These are phyloP conservation scores for Wickerhamiella brachini DNA, from an alignment of 805 yeast genomes.

Conservation along the genomic window DNA sequence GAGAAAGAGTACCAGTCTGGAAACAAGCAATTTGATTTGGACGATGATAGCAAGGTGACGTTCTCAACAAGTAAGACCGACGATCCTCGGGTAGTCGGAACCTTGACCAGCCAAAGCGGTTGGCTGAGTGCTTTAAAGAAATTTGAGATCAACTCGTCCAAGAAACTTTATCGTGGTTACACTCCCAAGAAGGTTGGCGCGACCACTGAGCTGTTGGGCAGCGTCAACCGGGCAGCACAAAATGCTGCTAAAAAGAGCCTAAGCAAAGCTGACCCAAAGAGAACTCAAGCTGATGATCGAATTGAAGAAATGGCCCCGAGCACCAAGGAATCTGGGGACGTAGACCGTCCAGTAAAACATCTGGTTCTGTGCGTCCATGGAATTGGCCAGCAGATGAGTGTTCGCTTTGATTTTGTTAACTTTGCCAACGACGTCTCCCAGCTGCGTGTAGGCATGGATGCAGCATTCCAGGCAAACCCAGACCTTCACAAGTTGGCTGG, in stretches of 20 bases:
- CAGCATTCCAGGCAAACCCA: constrained; percentile 6
- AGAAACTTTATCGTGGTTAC: constrained; percentile 1
- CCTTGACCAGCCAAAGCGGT: not conserved
- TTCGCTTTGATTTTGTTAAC: constrained; percentile 64
- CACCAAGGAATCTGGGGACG: constrained; percentile 5
- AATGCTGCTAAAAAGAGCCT: not conserved
- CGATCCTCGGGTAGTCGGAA: not conserved
- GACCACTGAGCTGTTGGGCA: not conserved
- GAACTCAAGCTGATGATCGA: not conserved
- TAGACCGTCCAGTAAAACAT: constrained; percentile 27
- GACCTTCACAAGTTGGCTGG: constrained; percentile 2
- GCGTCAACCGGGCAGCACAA: not conserved
- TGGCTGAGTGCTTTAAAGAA: constrained; percentile 19
- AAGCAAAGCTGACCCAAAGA: not conserved
- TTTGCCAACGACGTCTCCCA: constrained; percentile 74
- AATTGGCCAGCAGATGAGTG: constrained; percentile 79
- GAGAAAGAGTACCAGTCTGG: constrained; percentile 40
- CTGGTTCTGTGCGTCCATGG: constrained; percentile 87
- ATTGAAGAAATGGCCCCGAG: not conserved
- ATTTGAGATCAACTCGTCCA: not conserved
- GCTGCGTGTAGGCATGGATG: constrained; percentile 25
- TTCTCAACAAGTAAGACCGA: not conserved
- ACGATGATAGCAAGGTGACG: not conserved
- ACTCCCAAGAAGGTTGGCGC: constrained; percentile 1
- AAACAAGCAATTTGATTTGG: not conserved